Conservation (phyloP, 768 basidiomycete species). For the Auricularia sp. region DNA sequence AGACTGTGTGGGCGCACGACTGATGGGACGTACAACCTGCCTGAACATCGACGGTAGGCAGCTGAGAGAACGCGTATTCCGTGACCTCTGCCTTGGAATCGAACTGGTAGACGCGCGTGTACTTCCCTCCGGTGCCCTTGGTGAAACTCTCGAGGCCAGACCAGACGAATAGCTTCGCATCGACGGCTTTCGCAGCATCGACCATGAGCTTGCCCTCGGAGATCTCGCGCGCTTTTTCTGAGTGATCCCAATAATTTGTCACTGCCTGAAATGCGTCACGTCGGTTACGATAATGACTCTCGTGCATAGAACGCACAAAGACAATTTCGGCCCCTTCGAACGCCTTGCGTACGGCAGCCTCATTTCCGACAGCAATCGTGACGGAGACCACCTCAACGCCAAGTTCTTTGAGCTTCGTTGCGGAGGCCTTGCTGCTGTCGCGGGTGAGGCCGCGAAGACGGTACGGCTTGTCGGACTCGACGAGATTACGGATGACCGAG, state of each 20-base stretch:
- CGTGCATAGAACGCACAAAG: background rate
- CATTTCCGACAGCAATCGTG: background rate
- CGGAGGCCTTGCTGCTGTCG: constrained; percentile 17
- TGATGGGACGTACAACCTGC: background rate
- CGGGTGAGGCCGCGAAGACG: constrained; percentile 26
- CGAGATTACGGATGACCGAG: constrained; percentile 18
- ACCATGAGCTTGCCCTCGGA: background rate
- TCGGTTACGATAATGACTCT: background rate
- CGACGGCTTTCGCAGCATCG: background rate
- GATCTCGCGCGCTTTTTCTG: background rate
- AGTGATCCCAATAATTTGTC: background rate
- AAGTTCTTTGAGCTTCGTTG: constrained; percentile 14
- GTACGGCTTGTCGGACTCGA: constrained; percentile 25
- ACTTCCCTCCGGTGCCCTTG: background rate
- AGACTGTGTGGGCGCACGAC: too few relatives aligned
- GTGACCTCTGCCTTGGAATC: background rate
- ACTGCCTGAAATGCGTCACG: background rate
- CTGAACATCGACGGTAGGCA: background rate
- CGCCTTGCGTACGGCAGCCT: background rate
- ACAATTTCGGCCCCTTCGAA: background rate
- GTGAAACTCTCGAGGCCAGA: background rate
- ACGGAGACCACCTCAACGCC: constrained; percentile 18
- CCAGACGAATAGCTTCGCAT: background rate
- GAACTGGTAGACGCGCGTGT: background rate
- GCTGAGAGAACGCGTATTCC: background rate